Evolutionary conservation across 345 rosid genomes (phyloP).

Genomic region (Hibiscus trionum): DNA sequence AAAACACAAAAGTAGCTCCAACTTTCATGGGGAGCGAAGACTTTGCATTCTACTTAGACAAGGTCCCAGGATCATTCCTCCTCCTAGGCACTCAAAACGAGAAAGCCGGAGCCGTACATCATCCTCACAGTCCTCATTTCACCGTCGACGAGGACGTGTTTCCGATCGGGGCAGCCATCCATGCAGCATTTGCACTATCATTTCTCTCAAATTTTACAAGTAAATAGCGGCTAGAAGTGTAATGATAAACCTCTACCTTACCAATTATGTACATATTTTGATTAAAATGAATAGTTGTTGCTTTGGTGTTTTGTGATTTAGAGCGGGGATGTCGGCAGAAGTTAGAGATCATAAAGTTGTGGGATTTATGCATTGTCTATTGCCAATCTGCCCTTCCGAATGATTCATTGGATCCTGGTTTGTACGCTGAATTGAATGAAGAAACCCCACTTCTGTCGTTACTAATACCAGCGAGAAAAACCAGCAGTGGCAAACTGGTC

Average conservation of each 20-base stretch:
- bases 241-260: too few species aligned
- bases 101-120: conserved; percentile 25
- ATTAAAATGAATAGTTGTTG: too few species aligned
- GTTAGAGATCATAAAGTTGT: neutral
- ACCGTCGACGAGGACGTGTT: conserved; percentile 48
- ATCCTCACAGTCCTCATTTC: conserved; percentile 48
- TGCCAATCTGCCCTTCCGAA: neutral
- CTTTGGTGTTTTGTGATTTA: neutral
- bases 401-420: neutral
- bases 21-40: conserved; percentile 56
- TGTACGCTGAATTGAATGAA: neutral
- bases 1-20: conserved; percentile 31
- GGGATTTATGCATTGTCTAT: neutral
- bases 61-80: conserved; percentile 41
- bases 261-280: too few species aligned
- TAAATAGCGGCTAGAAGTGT: too few species aligned
- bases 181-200: conserved; percentile 41
- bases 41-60: conserved; percentile 42
- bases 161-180: conserved; percentile 45
- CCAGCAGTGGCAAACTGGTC: too few species aligned
- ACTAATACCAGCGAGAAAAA: too few species aligned
- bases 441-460: too few species aligned
- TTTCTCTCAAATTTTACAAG: conserved; percentile 21
- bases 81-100: conserved; percentile 38
- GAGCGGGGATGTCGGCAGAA: too few species aligned